phyloP scores from a whole-genome alignment of 306 rosid species.

The Canavalia gladiata region DNA sequence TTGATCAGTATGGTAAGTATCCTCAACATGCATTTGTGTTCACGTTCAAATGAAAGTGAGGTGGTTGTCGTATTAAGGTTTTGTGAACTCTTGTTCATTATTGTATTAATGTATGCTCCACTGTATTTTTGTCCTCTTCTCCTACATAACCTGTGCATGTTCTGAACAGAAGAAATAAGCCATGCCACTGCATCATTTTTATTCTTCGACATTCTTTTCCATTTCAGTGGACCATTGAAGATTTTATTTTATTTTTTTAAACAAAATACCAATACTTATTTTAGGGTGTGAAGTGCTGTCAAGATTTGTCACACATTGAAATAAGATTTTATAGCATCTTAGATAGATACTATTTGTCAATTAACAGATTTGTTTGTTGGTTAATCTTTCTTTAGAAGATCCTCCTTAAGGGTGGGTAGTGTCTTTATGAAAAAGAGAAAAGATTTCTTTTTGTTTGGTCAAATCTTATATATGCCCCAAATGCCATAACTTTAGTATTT shows the following conservation, averaged over 20 bases:
- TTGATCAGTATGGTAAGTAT: constrained; percentile 36
- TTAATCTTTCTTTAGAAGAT: background rate
- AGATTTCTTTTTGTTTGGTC: background rate
- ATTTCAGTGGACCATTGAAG: constrained; percentile 43
- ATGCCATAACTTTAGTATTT: background rate
- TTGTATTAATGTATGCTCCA: constrained; percentile 33
- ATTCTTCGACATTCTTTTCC: constrained; percentile 49
- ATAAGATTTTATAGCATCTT: constrained; percentile 38
- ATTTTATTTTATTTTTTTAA: background rate
- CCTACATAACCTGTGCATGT: constrained; percentile 33
- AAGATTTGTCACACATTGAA: constrained; percentile 24
- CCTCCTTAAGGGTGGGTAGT: background rate
- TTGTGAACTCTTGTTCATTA: constrained; percentile 43
- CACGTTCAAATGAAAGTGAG: constrained; percentile 33
- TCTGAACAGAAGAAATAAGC: constrained; percentile 28
- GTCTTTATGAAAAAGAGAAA: background rate
- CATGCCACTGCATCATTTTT: constrained; percentile 38
- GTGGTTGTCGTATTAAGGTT: constrained; percentile 52
- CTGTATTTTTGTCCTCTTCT: constrained; percentile 50
- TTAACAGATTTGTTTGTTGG: constrained; percentile 9
- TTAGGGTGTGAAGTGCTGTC: background rate
- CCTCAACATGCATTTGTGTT: constrained; percentile 42
- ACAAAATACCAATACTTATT: background rate
- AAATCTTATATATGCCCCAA: constrained; percentile 18
- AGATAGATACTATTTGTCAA: constrained; percentile 19